Evolutionary conservation across 2,329 filamentous ascomycete genomes (phyloP).

Genomic region (Paraconiothyrium brasiliense): DNA sequence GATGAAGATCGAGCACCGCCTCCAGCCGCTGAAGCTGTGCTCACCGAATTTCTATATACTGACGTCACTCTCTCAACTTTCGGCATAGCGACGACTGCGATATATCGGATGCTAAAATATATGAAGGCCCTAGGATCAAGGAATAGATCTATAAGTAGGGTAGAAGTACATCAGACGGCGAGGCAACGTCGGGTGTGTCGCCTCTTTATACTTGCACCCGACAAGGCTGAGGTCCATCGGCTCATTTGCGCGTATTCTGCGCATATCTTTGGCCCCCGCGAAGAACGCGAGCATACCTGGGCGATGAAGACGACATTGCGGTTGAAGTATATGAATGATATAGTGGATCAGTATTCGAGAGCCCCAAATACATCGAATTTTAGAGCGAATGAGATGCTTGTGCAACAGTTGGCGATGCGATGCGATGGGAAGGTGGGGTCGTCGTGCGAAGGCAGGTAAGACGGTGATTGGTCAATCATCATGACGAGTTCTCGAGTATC

Average conservation of each 20-base stretch:
- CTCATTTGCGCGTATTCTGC: constrained; percentile 5
- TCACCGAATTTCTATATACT: not conserved
- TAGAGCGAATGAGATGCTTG: no score
- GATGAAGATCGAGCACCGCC: constrained; percentile 44
- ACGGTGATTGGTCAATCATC: no score
- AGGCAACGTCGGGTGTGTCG: not conserved
- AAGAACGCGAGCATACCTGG: no score
- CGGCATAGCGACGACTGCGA: not conserved
- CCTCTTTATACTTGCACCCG: not conserved
- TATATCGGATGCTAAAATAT: no score
- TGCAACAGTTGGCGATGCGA: no score
- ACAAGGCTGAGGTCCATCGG: not conserved
- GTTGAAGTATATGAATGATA: no score
- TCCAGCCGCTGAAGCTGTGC: not conserved
- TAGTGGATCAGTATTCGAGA: no score
- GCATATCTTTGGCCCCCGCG: constrained; percentile 2
- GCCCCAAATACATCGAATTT: no score
- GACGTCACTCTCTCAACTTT: not conserved
- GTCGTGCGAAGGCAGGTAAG: no score
- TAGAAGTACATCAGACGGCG: no score
- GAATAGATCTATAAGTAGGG: not conserved
- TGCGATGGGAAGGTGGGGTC: no score
- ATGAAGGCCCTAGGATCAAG: not conserved
- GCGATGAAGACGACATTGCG: no score
- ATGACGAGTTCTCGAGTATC: not conserved